phyloP scores from a whole-genome alignment of 768 basidiomycete genomes.

The Peribolospora baueri region DNA sequence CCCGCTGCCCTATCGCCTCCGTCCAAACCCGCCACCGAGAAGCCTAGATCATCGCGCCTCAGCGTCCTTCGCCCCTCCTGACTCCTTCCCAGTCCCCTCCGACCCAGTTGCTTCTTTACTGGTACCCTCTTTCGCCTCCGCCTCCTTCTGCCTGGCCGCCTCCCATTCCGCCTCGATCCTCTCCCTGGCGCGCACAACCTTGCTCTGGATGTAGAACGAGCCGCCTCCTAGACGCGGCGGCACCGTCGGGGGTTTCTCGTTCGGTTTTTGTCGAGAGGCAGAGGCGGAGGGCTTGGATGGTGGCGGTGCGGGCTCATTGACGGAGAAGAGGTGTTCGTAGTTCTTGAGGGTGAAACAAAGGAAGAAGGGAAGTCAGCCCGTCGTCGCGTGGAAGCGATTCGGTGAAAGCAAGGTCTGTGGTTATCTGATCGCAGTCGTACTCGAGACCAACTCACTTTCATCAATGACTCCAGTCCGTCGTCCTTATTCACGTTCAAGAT shows the following conservation, averaged over 20 bases:
- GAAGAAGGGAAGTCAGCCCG: too few species aligned
- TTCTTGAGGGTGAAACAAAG: conserved; percentile 27
- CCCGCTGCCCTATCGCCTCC: neutral
- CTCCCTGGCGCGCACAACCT: conserved; percentile 82
- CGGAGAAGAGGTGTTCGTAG: conserved; percentile 79
- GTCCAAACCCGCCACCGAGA: neutral
- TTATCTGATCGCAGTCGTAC: too few species aligned
- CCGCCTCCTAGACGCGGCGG: conserved; percentile 24
- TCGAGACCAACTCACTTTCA: too few species aligned
- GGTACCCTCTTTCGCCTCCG: neutral
- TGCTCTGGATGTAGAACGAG: conserved; percentile 87
- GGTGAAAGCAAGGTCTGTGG: too few species aligned
- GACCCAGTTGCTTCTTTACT: too few species aligned
- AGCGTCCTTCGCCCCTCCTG: neutral
- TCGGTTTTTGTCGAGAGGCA: conserved; percentile 18
- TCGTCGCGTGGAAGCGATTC: too few species aligned
- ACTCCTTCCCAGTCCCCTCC: too few species aligned
- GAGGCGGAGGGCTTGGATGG: conserved; percentile 23
- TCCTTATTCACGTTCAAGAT: conserved; percentile 61
- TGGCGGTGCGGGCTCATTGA: conserved; percentile 47
- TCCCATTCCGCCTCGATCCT: conserved; percentile 68
- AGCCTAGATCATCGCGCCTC: neutral
- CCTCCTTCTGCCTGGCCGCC: conserved; percentile 4
- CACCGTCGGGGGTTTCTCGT: conserved; percentile 22
- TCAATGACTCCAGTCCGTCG: conserved; percentile 20